Evolutionary conservation across 108 stramenopile genomes (phyloP), one percentile per base, ranked within the genome.

Genomic region (Seminavis robusta): DNA sequence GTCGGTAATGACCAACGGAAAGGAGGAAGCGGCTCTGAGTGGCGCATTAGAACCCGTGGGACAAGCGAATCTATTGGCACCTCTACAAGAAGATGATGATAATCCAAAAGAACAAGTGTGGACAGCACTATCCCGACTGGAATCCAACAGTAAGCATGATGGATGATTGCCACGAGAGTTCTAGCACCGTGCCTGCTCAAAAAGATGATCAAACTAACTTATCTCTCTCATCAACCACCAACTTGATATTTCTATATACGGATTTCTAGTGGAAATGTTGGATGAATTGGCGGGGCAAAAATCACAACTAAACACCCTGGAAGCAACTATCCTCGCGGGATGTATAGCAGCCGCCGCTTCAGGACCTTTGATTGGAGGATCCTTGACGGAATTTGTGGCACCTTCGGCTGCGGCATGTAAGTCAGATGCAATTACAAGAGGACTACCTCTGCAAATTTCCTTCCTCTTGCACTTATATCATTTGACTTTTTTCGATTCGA

Each of bases 341-440:
- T 65, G 83, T 0, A 81, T 93, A 4, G 26, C 71, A 0, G 67
- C 76, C 0, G 84, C 83, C 4, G 80, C 72, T 0, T 57, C 72
- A 15, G 81, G 88, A 2, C 92, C 92, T 2, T 41, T 86, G 1
- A 75, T 91, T 0, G 81, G 79, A 3, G 79, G 77, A 33, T 52
- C 63, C n/a, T 71, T 92, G 3, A 77, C 80, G 23, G 81, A 82
- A 49, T 77, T 88, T 11, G 56, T 92, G 57, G 82, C 86, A 2
- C 86, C 86, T 4, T 66, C 66, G 24, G 58, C 61, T 4, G 71
- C 79, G 23, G 74, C 71, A 15, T 69, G 67, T 59, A 58, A 49
- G 58, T 61, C 41, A 28, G 16, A 8, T 59, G 34, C 1, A 5
- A 20, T 39, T n/a, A 4, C 27, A 11, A 16, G 19, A 27, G 51